Percentiles rank a stretch among this genome's conserved stretches.
These are phyloP conservation scores for Curvularia sp. DNA, from an alignment of 2,329 filamentous ascomycete species.

Conservation along the genomic window DNA sequence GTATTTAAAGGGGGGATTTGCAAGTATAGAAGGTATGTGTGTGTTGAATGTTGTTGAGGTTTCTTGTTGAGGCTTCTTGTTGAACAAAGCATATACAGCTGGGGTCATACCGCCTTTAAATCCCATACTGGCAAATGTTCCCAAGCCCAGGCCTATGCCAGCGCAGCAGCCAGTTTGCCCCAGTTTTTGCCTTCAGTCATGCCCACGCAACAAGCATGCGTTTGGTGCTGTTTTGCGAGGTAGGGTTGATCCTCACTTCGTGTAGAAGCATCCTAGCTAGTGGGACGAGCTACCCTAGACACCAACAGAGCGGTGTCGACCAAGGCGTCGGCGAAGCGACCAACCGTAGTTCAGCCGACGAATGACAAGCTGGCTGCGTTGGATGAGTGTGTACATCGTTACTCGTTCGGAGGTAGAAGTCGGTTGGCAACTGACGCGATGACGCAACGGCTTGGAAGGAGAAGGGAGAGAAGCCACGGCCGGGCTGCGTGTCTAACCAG, in stretches of 20 bases:
- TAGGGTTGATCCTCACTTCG: slow-evolving; percentile 12
- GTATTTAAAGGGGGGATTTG: slow-evolving; percentile 9
- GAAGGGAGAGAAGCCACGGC: slow-evolving; percentile 12
- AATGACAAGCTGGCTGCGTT: slow-evolving; percentile 6
- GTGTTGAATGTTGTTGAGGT: slow-evolving; percentile 6
- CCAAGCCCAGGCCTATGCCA: background rate
- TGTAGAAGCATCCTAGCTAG: slow-evolving; percentile 15
- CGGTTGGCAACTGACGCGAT: slow-evolving; percentile 22
- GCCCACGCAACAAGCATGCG: slow-evolving; percentile 11
- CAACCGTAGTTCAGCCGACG: slow-evolving; percentile 20
- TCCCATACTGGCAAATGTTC: background rate
- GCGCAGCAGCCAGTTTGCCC: slow-evolving; percentile 8
- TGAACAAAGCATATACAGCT: slow-evolving; percentile 9
- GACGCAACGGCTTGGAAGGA: slow-evolving; percentile 30
- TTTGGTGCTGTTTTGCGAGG: slow-evolving; percentile 25
- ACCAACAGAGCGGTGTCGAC: slow-evolving; percentile 29
- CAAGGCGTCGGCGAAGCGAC: slow-evolving; percentile 24
- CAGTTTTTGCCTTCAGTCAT: slow-evolving; percentile 12
- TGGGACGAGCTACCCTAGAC: slow-evolving; percentile 9
- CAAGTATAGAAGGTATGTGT: slow-evolving; percentile 5
- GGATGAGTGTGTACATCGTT: slow-evolving; percentile 26
- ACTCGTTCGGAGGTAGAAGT: slow-evolving; percentile 20
- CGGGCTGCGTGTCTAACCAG: slow-evolving; percentile 7
- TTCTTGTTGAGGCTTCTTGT: slow-evolving; percentile 10
- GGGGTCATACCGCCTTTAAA: slow-evolving; percentile 18